A percentile compares a stretch with the other conserved stretches of the same genome.
Evolutionary conservation across 352 stramenopile species (phyloP).

Genomic region (Globisporangium apiculatum): DNA sequence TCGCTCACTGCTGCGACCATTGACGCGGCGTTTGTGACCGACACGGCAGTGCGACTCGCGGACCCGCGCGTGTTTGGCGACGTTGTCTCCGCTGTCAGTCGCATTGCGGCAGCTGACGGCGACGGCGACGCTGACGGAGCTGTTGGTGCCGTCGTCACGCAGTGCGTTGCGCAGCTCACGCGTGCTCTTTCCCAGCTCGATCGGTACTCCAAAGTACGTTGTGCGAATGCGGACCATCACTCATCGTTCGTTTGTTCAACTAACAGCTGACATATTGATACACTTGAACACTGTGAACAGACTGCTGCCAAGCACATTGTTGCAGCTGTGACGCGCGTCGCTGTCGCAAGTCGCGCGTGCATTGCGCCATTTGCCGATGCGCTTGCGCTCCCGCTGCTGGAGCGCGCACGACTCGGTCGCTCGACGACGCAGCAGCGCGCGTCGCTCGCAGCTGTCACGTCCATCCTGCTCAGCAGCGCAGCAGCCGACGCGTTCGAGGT

Average conservation of each 20-base stretch:
- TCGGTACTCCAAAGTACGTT: conserved; percentile 66
- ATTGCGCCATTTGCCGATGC: conserved; percentile 39
- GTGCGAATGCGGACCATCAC: neutral
- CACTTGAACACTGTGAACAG: conserved; percentile 6
- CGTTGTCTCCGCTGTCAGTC: conserved; percentile 28
- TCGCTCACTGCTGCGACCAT: conserved; percentile 13
- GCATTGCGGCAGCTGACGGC: no score
- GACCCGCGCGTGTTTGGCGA: conserved; percentile 70
- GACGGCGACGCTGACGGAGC: conserved; percentile 11
- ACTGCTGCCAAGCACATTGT: conserved; percentile 42
- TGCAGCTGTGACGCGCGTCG: conserved; percentile 39
- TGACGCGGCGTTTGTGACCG: conserved; percentile 41
- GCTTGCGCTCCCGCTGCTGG: conserved; percentile 31
- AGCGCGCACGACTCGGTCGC: conserved; percentile 16
- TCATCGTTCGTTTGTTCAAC: neutral
- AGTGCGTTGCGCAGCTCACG: conserved; percentile 28
- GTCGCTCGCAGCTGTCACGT: conserved; percentile 39
- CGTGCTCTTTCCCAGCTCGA: conserved; percentile 52
- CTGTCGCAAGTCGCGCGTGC: conserved; percentile 27
- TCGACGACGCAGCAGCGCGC: conserved; percentile 43
- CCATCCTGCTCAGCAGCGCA: conserved; percentile 32
- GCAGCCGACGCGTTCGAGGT: conserved; percentile 34
- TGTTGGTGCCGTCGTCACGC: conserved; percentile 17
- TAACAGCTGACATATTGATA: neutral
- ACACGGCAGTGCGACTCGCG: conserved; percentile 55